Evolutionary conservation across 2,329 filamentous ascomycete species (phyloP).

Genomic region (Pseudogymnoascus sp.): DNA sequence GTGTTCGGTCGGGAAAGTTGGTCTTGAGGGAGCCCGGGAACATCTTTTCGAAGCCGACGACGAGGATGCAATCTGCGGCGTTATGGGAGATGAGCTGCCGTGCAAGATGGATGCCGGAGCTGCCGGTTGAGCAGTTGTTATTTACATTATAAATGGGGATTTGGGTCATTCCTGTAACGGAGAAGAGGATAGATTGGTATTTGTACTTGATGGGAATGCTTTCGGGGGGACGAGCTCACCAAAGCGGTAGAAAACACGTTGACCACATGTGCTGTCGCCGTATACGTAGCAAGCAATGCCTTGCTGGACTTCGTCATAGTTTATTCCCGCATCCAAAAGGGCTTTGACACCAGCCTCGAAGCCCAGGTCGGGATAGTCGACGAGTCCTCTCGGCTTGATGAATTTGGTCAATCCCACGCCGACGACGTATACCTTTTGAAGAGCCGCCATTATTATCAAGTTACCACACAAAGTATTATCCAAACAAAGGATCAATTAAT

Average conservation of each 20-base stretch:
- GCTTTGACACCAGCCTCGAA: constrained; percentile 20
- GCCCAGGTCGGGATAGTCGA: constrained; percentile 28
- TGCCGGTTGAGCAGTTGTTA: constrained; percentile 22
- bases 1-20: constrained; percentile 15
- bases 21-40: constrained; percentile 16
- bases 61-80: constrained; percentile 19
- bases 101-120: constrained; percentile 19
- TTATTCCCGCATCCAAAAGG: constrained; percentile 65
- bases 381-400: constrained; percentile 25
- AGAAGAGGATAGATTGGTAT: background rate
- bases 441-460: background rate
- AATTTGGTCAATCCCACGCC: constrained; percentile 24
- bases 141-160: constrained; percentile 24
- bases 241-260: constrained; percentile 24
- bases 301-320: constrained; percentile 92
- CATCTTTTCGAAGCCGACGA: constrained; percentile 24
- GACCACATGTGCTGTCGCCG: constrained; percentile 20
- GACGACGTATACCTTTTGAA: constrained; percentile 15
- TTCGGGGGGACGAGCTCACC: constrained; percentile 3
- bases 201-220: background rate
- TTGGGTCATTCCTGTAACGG: constrained; percentile 16
- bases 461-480: background rate
- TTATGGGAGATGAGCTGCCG: constrained; percentile 16
- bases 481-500: background rate
- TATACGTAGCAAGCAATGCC: constrained; percentile 55